Evolutionary conservation across 2,329 filamentous ascomycete species (phyloP).

Genomic region (Trichoderma koningiopsis): DNA sequence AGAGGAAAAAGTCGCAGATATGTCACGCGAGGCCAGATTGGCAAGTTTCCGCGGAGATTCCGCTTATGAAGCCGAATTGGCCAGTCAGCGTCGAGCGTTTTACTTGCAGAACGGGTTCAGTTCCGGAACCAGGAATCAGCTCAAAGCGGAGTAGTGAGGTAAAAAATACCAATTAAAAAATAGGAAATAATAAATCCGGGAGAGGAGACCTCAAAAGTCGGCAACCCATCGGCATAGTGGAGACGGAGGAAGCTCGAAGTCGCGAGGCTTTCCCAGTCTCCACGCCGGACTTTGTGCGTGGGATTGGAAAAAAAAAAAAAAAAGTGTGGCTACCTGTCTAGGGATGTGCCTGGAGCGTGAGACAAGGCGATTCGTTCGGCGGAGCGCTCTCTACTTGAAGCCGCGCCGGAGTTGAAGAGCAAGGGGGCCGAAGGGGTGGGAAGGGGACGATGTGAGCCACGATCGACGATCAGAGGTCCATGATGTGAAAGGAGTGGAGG

Average conservation of each 20-base stretch:
- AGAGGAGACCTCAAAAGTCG: background rate
- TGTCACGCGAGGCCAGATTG: conserved; percentile 1
- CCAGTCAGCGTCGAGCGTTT: conserved; percentile 10
- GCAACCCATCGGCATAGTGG: conserved; percentile 14
- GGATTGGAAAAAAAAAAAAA: too few species aligned
- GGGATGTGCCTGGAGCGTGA: background rate
- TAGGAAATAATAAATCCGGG: background rate
- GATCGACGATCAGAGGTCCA: conserved; percentile 18
- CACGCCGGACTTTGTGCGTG: background rate
- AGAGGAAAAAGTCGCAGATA: background rate
- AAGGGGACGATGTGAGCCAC: conserved; percentile 1
- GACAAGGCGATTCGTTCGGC: background rate
- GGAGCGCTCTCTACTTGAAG: conserved; percentile 21
- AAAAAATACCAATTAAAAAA: background rate
- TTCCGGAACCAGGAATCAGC: background rate
- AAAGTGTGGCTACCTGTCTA: background rate
- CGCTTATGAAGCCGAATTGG: conserved; percentile 6
- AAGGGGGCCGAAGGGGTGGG: background rate
- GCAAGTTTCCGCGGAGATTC: conserved; percentile 21
- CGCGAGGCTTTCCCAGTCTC: background rate
- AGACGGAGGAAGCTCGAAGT: conserved; percentile 8
- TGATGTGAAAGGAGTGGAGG: conserved; percentile 13
- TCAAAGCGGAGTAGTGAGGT: background rate
- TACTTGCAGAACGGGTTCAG: background rate
- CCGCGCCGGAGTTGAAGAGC: conserved; percentile 15